phyloP scores from a whole-genome alignment of 768 basidiomycete species.

The Termitomyces sp. region DNA sequence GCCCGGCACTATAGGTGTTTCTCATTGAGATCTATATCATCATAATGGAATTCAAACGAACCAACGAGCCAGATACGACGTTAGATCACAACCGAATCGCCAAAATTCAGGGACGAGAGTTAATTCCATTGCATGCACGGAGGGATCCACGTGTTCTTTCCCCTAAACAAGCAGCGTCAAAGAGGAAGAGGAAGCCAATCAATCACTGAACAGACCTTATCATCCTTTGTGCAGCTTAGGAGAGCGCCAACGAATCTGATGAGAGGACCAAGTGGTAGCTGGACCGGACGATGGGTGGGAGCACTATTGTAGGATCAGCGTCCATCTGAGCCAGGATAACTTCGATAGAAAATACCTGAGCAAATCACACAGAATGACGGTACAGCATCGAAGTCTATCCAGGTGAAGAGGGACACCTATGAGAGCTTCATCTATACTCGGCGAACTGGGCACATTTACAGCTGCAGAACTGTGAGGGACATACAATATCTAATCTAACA shows the following conservation, averaged over 20 bases:
- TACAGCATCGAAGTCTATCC: constrained; percentile 53
- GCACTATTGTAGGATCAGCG: constrained; percentile 33
- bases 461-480: constrained; percentile 1
- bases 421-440: constrained; percentile 30
- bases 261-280: constrained; percentile 62
- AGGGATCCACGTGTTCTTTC: constrained; percentile 43
- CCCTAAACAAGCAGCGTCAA: constrained; percentile 25
- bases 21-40: neutral
- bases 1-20: constrained; percentile 36
- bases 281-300: constrained; percentile 53
- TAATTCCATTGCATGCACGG: constrained; percentile 49
- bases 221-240: constrained; percentile 41
- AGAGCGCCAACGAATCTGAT: constrained; percentile 48
- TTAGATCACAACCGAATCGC: constrained; percentile 45
- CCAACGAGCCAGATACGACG: constrained; percentile 45
- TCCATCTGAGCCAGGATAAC: neutral
- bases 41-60: constrained; percentile 19
- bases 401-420: constrained; percentile 48
- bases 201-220: constrained; percentile 26
- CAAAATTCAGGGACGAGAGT: constrained; percentile 46
- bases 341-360: constrained; percentile 36
- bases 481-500: neutral
- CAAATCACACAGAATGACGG: constrained; percentile 46
- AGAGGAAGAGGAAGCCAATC: neutral
- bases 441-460: constrained; percentile 1